Conservation (phyloP, 31 red algal genomes). For the Asparagopsis taxiformis region DNA sequence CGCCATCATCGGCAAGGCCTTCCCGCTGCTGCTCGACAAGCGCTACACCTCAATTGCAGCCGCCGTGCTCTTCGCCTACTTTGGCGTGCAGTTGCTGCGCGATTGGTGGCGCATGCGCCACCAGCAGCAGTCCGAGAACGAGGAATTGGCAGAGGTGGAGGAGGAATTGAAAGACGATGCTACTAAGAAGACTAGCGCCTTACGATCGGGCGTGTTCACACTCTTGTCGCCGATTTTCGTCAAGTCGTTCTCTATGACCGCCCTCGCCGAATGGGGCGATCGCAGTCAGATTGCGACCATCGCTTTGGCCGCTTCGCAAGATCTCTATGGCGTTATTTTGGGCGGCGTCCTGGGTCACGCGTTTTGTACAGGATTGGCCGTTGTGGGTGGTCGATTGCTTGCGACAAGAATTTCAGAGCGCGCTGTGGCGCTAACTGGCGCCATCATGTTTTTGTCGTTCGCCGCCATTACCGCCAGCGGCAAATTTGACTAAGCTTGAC, state of each 20-base stretch:
- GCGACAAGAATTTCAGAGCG: slow-evolving; percentile 85
- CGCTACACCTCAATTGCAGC: slow-evolving; percentile 69
- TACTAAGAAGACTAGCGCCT: slow-evolving; percentile 11
- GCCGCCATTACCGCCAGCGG: slow-evolving; percentile 79
- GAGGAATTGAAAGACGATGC: slow-evolving; percentile 48
- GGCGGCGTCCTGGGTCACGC: slow-evolving; percentile 83
- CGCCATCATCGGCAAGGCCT: slow-evolving; percentile 76
- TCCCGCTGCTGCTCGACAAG: slow-evolving; percentile 81
- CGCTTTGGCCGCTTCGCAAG: slow-evolving; percentile 84
- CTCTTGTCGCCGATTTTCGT: slow-evolving; percentile 25
- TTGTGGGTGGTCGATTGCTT: slow-evolving; percentile 83
- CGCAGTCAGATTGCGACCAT: slow-evolving; percentile 93
- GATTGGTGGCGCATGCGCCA: slow-evolving; percentile 68
- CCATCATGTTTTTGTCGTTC: slow-evolving; percentile 82
- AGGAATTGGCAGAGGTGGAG: slow-evolving; percentile 70
- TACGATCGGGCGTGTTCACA: background rate
- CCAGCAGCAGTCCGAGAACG: slow-evolving; percentile 22
- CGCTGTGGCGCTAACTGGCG: slow-evolving; percentile 76
- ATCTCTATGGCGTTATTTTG: slow-evolving; percentile 81
- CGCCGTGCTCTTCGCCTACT: slow-evolving; percentile 77
- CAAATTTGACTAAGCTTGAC: slow-evolving; percentile 80
- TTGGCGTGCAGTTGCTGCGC: slow-evolving; percentile 67
- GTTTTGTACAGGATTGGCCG: slow-evolving; percentile 86
- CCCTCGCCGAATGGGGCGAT: slow-evolving; percentile 97
- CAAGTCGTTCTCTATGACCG: slow-evolving; percentile 82